A percentile compares a stretch with the other conserved stretches of the same genome.
Evolutionary conservation across 106 monocot species (phyloP).

Genomic region (Acorus calamus): DNA sequence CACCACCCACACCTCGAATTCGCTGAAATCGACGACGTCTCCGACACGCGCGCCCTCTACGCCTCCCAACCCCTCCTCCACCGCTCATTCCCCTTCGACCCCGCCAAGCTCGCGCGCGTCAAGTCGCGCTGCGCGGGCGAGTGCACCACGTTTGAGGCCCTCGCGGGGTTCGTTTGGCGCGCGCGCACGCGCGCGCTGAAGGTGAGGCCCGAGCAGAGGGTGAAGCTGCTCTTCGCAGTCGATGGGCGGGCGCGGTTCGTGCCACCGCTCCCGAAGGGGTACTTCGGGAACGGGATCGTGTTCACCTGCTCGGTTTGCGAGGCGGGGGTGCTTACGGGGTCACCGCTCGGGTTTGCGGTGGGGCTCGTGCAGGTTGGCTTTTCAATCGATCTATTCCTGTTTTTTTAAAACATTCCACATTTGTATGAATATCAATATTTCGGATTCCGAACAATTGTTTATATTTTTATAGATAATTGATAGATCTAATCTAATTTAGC

Average conservation of each 20-base stretch:
- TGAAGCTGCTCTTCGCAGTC: conserved; percentile 76
- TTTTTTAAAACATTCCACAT: too few relatives aligned
- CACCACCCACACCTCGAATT: conserved; percentile 58
- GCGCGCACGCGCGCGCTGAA: conserved; percentile 45
- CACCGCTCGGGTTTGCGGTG: conserved; percentile 34
- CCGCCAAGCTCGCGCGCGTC: conserved; percentile 28
- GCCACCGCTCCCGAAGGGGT: conserved; percentile 67
- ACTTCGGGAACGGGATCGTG: conserved; percentile 82
- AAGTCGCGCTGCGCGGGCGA: conserved; percentile 2
- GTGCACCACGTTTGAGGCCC: conserved; percentile 66
- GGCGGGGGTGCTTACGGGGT: conserved; percentile 36
- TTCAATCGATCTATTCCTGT: too few relatives aligned
- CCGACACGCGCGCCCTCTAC: conserved; percentile 29
- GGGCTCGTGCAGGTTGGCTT: conserved; percentile 25
- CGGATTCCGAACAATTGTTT: too few relatives aligned
- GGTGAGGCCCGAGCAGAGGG: conserved; percentile 35
- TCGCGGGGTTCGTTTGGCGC: conserved; percentile 60
- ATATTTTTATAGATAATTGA: too few relatives aligned
- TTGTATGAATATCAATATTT: too few relatives aligned
- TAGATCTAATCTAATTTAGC: too few relatives aligned
- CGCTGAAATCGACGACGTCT: conserved; percentile 42
- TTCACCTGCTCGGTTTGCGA: conserved; percentile 50
- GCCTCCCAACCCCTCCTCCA: conserved; percentile 36
- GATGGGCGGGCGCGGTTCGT: conserved; percentile 51
- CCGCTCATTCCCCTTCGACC: conserved; percentile 53